Base-by-base conservation (phyloP, 176 grass and related monocot species). In the Themeda triandra region DNA sequence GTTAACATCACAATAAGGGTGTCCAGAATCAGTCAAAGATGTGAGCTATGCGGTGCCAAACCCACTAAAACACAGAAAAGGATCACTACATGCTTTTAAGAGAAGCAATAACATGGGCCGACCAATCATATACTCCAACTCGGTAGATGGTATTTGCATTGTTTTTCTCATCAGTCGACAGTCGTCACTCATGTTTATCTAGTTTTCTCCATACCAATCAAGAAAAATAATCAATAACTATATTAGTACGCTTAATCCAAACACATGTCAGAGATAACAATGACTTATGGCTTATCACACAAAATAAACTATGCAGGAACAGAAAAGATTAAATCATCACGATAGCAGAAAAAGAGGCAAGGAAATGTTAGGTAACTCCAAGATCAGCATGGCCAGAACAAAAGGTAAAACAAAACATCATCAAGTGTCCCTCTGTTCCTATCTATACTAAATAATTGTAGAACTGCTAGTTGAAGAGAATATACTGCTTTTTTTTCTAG, bases 131-230 rank as follows among this genome's bases (percentile, higher is more conserved):
- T 36, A 58, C 39, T 39, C 33, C 4, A 69, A 39, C 14, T 28
- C 56, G n/a, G 51, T 70, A 85, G 13, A 69, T 18, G 0, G 2
- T 5, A 19, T 13, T 23, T 27, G 8, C n/a, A 3, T 18, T 69
- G 13, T 75, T 60, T 75, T 25, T 15, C 36, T 30, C 32, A 71
- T 27, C 25, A 75, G 25, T 74, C 53, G 11, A n/a, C n/a, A n/a
- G n/a, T n/a, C n/a, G n/a, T n/a, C n/a, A n/a, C n/a, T n/a, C 54
- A 78, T 2, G 8, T 83, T 66, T 29, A 65, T 88, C 24, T 45
- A 64, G 17, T 54, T 56, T 48, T 68, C 36, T 13, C 6, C 66
- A 74, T n/a, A 80, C 36, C 46, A 65, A 73, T 42, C 13, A 51
- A 73, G 13, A 27, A 23, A 71, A 78, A 41, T 10, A 32, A 71